These are phyloP conservation scores for Pistacia integerrima DNA, from an alignment of 345 rosid genomes.

Conservation along the genomic window DNA sequence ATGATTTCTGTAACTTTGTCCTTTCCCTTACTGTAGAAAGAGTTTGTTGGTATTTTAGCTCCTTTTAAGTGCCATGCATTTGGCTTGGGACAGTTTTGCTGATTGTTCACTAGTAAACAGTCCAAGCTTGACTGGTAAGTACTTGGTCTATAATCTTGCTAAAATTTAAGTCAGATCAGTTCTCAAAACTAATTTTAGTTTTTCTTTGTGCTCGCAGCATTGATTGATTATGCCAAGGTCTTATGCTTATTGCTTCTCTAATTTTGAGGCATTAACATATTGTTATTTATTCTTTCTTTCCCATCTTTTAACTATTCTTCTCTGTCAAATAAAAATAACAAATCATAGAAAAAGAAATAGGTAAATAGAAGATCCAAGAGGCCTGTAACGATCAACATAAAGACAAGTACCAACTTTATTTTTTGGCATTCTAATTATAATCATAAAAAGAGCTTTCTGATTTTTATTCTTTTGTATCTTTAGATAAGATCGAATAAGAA, in stretches of 20 bases:
- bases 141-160: background rate
- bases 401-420: too few relatives aligned
- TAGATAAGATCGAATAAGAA: too few relatives aligned
- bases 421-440: too few relatives aligned
- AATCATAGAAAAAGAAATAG: too few relatives aligned
- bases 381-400: too few relatives aligned
- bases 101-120: background rate
- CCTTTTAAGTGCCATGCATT: background rate
- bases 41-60: background rate
- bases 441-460: too few relatives aligned
- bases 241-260: conserved; percentile 4
- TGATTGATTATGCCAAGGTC: background rate
- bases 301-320: background rate
- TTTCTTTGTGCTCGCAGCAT: background rate
- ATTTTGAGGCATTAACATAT: background rate
- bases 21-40: background rate
- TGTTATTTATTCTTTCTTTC: background rate
- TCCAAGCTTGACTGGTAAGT: background rate
- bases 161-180: background rate
- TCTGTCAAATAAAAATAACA: too few relatives aligned
- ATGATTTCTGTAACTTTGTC: background rate
- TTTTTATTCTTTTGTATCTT: too few relatives aligned
- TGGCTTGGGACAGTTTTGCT: background rate
- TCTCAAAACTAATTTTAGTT: background rate
- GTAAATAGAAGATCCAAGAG: too few relatives aligned